Base-by-base conservation (phyloP, 371 early-diverging fungal species). In the Mucor racemosus region DNA sequence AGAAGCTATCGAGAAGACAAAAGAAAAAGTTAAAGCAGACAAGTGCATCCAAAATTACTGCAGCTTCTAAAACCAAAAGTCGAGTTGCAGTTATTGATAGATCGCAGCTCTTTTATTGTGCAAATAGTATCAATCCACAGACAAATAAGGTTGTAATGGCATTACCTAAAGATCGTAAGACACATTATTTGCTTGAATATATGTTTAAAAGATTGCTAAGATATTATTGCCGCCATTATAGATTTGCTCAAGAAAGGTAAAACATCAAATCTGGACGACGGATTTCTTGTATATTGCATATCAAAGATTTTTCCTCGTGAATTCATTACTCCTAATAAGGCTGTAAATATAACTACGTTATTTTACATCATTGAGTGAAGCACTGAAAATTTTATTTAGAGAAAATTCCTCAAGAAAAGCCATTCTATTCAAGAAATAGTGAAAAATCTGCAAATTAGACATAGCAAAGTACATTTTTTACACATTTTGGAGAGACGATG, bases 261-360 rank as follows among this genome's bases (percentile, higher is more conserved):
- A 17, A 35, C 34, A 17, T 13, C 36, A 3, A 38, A 14, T n/a
- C 11, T 34, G 19, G 6, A 62, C 21, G 11, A 57, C 4, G 46
- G 34, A 5, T 39, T 53, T 54, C 10, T 53, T 10, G 1, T 50
- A 2, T 17, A 41, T 8, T 66, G 58, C 33, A 34, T 68, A 0
- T 58, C 53, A 35, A 60, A 42, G 15, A 60, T 69, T 6, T 69
- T 69, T 56, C 48, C 48, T 17, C 36, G 34, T 41, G 69, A 65
- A 10, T 69, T 69, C 44, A 34, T 26, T 7, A 60, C 26, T 2
- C 5, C 13, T 7, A 69, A 59, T n/a, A 64, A 31, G 26, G 59
- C 31, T 13, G 68, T 58, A 21, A 50, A 34, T 26, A 31, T 15
- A 26, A 1, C 2, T 1, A 50, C 7, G 8, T 44, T 11, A 1